These are phyloP conservation scores for Perkinsus olseni DNA, from an alignment of 169 alveolate genomes.

Conservation along the genomic window DNA sequence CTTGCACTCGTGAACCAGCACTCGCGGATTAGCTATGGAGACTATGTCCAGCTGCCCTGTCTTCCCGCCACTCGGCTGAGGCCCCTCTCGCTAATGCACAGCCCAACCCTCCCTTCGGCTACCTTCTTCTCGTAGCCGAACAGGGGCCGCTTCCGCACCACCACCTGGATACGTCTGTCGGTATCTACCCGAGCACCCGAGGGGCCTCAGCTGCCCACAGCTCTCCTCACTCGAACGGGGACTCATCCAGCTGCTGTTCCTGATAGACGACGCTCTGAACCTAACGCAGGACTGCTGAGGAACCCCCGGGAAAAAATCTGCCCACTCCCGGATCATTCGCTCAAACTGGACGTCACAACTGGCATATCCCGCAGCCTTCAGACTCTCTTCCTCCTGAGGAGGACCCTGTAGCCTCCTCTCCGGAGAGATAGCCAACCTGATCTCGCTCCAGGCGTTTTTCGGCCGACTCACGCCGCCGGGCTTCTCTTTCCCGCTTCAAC, in stretches of 20 bases:
- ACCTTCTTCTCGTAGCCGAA: conserved; percentile 68
- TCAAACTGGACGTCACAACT: not conserved
- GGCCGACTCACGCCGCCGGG: not conserved
- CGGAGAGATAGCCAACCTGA: not conserved
- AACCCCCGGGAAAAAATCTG: not conserved
- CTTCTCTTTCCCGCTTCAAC: not conserved
- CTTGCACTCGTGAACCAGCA: conserved; percentile 65
- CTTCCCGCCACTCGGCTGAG: not conserved
- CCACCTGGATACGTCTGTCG: conserved; percentile 66
- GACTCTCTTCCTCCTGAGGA: not conserved
- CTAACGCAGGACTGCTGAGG: not conserved
- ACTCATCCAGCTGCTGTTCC: not conserved
- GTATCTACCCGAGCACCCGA: not conserved
- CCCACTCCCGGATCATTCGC: not conserved
- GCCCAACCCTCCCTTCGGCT: not conserved
- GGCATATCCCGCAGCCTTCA: not conserved
- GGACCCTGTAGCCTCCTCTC: too few relatives aligned
- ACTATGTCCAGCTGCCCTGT: conserved; percentile 63
- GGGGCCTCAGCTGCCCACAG: not conserved
- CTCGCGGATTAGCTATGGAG: conserved; percentile 55
- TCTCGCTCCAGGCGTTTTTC: not conserved
- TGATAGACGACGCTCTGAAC: not conserved
- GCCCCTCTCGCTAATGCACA: not conserved
- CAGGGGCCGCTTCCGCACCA: conserved; percentile 89
- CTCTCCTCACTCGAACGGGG: not conserved